Evolutionary conservation across 169 alveolate genomes (phyloP).

Genomic region (Babesia sp.): DNA sequence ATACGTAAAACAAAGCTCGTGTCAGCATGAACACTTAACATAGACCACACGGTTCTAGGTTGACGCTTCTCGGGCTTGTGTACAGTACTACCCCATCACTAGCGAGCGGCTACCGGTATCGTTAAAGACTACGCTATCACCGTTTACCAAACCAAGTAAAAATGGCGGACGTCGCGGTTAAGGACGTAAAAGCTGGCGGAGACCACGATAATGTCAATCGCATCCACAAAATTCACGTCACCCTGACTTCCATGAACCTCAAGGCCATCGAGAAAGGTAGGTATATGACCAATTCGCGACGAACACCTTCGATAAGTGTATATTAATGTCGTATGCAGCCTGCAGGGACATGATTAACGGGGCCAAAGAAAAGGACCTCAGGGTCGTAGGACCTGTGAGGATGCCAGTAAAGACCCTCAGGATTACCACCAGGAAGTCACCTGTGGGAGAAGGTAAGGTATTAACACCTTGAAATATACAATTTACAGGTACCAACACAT

Average conservation of each 20-base stretch:
- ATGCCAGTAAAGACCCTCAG: slow-evolving; percentile 94
- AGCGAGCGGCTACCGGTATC: neutral
- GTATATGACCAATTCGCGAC: neutral
- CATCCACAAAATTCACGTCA: slow-evolving; percentile 89
- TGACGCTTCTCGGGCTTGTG: neutral
- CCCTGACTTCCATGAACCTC: slow-evolving; percentile 89
- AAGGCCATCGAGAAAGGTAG: slow-evolving; percentile 87
- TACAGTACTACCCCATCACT: neutral
- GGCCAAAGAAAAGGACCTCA: slow-evolving; percentile 91
- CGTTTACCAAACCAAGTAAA: neutral
- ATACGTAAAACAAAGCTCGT: too few species aligned
- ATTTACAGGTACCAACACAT: slow-evolving; percentile 90
- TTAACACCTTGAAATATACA: neutral
- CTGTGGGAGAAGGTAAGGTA: slow-evolving; percentile 94
- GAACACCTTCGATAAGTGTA: neutral
- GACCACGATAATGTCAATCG: slow-evolving; percentile 84
- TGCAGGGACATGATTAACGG: slow-evolving; percentile 91
- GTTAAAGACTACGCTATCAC: neutral
- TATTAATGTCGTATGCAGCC: slow-evolving; percentile 68
- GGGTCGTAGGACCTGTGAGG: slow-evolving; percentile 95
- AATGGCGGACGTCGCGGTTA: slow-evolving; percentile 70
- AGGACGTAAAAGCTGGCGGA: slow-evolving; percentile 77
- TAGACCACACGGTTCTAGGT: neutral
- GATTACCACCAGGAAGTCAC: slow-evolving; percentile 95
- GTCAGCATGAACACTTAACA: too few species aligned